Base-by-base conservation (phyloP, 805 yeast species). In the Pachysolen tannophilus region DNA sequence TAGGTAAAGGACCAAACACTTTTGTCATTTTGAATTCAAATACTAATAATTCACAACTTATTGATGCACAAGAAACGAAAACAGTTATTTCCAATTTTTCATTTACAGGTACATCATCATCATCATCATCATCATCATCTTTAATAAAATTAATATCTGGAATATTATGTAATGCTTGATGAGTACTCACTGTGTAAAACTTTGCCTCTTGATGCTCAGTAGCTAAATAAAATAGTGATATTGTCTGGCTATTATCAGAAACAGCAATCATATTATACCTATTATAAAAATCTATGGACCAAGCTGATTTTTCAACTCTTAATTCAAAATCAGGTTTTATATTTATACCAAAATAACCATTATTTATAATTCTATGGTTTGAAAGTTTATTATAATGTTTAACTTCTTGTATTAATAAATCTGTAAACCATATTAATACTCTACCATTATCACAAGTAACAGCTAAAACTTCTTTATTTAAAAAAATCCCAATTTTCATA, bases 391-490 rank as follows among this genome's bases (percentile, higher is more conserved):
- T 20, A 17, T 13, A 28, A 3, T 31, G 26, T 9, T 27, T 23
- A 4, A 46, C 33, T 9, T 46, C 43, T 8, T 36, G 33, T 14
- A 58, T 31, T 0, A 74, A 41, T 3, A 50, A 46, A 5, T 50
- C 52, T 2, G 65, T 38, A 34, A 61, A 50, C 46, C 45, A 62
- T 0, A 78, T 39, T 32, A 69, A 39, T 0, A 65, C 60, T 6
- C 68, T 44, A 0, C 85, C 85, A 49, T 74, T 75, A 47, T 78
- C 85, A 11, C 61, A 44, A 30, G 79, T 72, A 3, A 62, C 63
- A 1, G 61, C 65, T 6, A 82, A 38, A 0, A 70, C 67, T 35
- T 68, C 71, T 13, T 48, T 45, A 1, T 55, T 61, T 16, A 53
- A 41, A 39, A 75, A 61, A 16, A 36, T 43, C 1, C 53, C 55